Evolutionary conservation across 2,329 filamentous ascomycete genomes (phyloP), one percentile per base, ranked within the genome.

Genomic region (Aureobasidium subglaciale): DNA sequence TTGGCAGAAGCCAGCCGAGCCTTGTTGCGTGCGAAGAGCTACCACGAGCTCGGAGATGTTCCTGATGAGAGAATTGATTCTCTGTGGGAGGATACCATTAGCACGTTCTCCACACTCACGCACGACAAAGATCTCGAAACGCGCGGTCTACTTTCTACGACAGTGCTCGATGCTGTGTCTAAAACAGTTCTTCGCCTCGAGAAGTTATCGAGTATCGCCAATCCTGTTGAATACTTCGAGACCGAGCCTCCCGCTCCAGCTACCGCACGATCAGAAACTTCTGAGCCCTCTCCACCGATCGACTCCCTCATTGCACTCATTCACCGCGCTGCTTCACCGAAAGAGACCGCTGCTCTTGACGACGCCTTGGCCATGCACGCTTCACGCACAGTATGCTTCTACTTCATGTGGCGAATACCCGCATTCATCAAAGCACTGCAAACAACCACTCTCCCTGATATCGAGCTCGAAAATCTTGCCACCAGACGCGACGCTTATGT

Each of bases 331-430:
- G 75, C 84, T 3, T 83, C 90, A 55, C 59, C 61, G 5, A 41
- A 42, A 40, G 85, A 87, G 13, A 78, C 85, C 24, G 87, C 90
- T 60, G 84, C 84, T 40, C 75, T 88, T 11, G 92, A 97, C 69
- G 88, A 93, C 62, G 84, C 88, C 60, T 77, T 93, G 40, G 84
- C 90, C 6, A 78, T 82, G 2, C 86, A 85, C 63, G 86, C 90
- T 27, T 87, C 95, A 64, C 86, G 87, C 61, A 79, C 85, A 2
- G 78, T 87, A 49, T 79, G 90, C 43, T 90, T 95, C 71, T 97
- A 96, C 73, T 95, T 96, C 67, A 89, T 95, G 83, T 99, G 93
- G 93, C 92, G 93, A 67, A 80, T 87, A 20, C 81, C 83, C 53
- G 61, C 61, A 15, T 63, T 75, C 41, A 61, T 64, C n/a, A 55